These are phyloP conservation scores for Flaveria robusta DNA, from an alignment of 129 eudicot genomes.

Conservation along the genomic window DNA sequence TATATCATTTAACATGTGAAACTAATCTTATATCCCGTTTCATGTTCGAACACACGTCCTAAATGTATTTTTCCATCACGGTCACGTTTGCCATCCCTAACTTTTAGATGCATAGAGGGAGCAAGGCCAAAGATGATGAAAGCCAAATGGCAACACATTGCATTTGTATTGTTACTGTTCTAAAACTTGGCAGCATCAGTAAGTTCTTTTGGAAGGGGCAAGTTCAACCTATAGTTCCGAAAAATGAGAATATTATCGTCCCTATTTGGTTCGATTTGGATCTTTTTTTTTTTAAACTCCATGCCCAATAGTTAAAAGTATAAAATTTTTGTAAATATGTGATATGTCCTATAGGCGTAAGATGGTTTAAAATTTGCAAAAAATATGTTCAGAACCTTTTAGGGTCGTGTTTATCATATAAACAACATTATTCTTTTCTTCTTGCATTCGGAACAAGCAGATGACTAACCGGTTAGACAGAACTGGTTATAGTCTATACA, in stretches of 20 bases:
- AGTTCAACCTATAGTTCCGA: not conserved
- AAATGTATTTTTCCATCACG: too few species aligned
- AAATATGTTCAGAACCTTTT: not conserved
- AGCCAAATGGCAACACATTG: not conserved
- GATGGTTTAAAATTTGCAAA: not conserved
- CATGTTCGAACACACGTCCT: too few species aligned
- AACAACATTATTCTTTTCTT: not conserved
- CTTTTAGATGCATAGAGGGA: too few species aligned
- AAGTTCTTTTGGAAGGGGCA: not conserved
- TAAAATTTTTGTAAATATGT: not conserved
- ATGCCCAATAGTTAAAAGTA: not conserved
- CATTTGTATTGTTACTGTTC: not conserved
- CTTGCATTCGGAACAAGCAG: too few species aligned
- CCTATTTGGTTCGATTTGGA: too few species aligned
- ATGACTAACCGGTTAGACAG: too few species aligned
- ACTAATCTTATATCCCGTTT: too few species aligned
- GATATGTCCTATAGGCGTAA: not conserved
- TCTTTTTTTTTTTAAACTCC: too few species aligned
- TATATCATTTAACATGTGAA: too few species aligned
- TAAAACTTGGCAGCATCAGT: not conserved
- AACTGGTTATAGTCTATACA: too few species aligned
- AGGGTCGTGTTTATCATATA: not conserved
- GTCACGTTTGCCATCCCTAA: too few species aligned
- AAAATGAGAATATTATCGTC: not conserved
- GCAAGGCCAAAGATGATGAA: not conserved